Conservation (phyloP, 2,329 filamentous ascomycete species). For the Paecilomyces variotii region DNA sequence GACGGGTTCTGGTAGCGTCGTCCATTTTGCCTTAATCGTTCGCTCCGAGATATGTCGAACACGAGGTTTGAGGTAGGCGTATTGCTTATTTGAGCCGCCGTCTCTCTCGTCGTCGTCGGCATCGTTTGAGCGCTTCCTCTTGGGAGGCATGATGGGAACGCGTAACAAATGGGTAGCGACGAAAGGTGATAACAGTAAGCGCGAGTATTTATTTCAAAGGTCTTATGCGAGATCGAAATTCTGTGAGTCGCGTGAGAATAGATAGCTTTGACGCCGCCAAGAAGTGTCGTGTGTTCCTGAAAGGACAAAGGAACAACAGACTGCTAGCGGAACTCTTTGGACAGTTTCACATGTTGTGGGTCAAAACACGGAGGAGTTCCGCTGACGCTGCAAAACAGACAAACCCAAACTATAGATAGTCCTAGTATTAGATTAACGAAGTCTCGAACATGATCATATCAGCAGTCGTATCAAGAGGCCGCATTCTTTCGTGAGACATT, state of each 20-base stretch:
- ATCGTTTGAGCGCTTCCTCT: constrained; percentile 20
- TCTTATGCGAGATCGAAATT: background rate
- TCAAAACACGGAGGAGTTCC: background rate
- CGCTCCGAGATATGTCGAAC: constrained; percentile 34
- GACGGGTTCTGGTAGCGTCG: constrained; percentile 33
- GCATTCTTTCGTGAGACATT: background rate
- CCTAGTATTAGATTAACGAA: no score
- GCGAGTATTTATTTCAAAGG: background rate
- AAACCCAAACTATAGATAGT: background rate
- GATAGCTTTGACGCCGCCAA: background rate
- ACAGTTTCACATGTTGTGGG: background rate
- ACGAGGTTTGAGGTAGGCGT: constrained; percentile 32
- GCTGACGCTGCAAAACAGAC: background rate
- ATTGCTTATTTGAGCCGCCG: constrained; percentile 18
- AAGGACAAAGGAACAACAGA: background rate
- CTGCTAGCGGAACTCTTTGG: background rate
- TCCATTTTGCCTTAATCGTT: constrained; percentile 40
- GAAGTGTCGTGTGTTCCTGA: background rate
- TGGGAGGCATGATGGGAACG: constrained; percentile 5
- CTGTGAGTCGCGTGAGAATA: background rate
- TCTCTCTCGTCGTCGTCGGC: constrained; percentile 11
- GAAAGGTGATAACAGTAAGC: background rate
- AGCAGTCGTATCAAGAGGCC: no score
- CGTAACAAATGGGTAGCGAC: background rate
- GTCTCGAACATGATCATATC: no score